A percentile compares a stretch with the other conserved stretches of the same genome.
phyloP scores from a whole-genome alignment of 805 yeast genomes.

The Maudiozyma saulgeensis region DNA sequence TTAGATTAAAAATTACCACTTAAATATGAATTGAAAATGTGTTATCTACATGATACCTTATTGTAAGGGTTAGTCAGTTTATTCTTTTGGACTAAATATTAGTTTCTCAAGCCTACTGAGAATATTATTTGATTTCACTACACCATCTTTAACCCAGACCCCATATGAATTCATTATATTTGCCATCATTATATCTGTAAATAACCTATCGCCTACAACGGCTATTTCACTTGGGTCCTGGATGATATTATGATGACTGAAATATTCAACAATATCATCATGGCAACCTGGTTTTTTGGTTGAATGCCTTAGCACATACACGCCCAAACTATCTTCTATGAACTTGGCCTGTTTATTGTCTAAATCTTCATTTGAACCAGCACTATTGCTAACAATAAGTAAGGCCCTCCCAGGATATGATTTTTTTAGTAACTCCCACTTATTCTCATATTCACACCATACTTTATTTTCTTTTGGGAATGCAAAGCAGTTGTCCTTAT shows the following conservation, averaged over 20 bases:
- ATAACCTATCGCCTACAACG: conserved; percentile 81
- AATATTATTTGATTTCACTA: conserved; percentile 34
- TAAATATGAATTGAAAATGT: neutral
- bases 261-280: conserved; percentile 54
- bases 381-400: conserved; percentile 82
- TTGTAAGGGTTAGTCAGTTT: neutral
- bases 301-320: conserved; percentile 57
- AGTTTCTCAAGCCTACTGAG: conserved; percentile 13
- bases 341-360: conserved; percentile 48
- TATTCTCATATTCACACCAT: conserved; percentile 57
- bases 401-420: conserved; percentile 54
- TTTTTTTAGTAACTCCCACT: conserved; percentile 48
- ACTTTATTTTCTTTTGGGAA: conserved; percentile 68
- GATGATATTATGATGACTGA: conserved; percentile 39
- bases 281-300: conserved; percentile 80
- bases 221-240: conserved; percentile 54
- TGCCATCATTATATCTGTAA: conserved; percentile 91
- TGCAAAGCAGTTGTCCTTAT: conserved; percentile 94
- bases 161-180: conserved; percentile 84
- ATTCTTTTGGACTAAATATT: neutral
- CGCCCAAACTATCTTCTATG: conserved; percentile 58
- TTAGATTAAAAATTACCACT: no score
- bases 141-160: conserved; percentile 79
- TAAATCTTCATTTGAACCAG: conserved; percentile 76
- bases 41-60: neutral